Evolutionary conservation across 1,284 basidiomycete genomes (phyloP).

Genomic region (Leccinum angustisporum): DNA sequence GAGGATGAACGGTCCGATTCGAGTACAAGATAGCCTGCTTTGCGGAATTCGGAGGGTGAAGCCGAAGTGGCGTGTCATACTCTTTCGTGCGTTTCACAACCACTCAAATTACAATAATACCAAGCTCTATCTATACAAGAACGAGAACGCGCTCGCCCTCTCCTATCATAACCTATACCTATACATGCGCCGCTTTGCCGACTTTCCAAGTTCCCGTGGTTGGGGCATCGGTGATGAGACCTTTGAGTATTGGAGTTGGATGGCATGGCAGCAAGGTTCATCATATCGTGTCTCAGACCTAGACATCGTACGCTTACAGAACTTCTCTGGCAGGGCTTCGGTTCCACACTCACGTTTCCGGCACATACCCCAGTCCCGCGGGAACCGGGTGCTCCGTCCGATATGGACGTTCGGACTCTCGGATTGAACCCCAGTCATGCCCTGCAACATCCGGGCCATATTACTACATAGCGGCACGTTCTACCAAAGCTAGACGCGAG

Average conservation of each 20-base stretch:
- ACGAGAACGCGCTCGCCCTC: constrained; percentile 75
- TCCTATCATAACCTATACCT: constrained; percentile 84
- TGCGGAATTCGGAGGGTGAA: too few relatives aligned
- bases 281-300: neutral
- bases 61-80: constrained; percentile 22
- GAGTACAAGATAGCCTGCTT: too few relatives aligned
- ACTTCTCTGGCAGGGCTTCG: too few relatives aligned
- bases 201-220: constrained; percentile 83
- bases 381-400: too few relatives aligned
- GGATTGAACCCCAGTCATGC: too few relatives aligned
- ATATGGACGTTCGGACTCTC: too few relatives aligned
- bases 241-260: constrained; percentile 75
- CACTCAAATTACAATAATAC: constrained; percentile 55
- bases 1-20: constrained; percentile 95
- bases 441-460: too few relatives aligned
- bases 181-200: constrained; percentile 82
- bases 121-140: constrained; percentile 87
- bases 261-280: constrained; percentile 80
- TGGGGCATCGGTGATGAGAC: constrained; percentile 99
- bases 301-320: too few relatives aligned
- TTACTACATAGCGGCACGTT: too few relatives aligned
- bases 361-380: too few relatives aligned
- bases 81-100: constrained; percentile 8
- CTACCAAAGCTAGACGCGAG: too few relatives aligned
- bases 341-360: too few relatives aligned